These are phyloP conservation scores for Candida alai DNA, from an alignment of 805 yeast genomes.

Conservation along the genomic window DNA sequence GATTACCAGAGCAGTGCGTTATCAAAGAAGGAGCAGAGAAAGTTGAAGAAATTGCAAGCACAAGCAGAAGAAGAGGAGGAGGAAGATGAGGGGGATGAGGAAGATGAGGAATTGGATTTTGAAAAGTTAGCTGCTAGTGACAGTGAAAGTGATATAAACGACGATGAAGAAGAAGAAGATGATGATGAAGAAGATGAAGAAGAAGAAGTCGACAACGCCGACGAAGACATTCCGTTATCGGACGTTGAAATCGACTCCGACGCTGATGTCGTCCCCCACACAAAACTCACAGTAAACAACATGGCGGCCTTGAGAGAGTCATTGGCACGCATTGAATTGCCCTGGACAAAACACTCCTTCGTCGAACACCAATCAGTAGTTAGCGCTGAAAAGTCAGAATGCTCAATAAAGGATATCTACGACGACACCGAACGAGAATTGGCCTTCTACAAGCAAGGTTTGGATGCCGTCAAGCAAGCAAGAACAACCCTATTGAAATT, in stretches of 20 bases:
- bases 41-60: conserved; percentile 47
- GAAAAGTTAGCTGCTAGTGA: conserved; percentile 57
- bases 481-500: conserved; percentile 61
- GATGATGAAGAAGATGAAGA: conserved; percentile 46
- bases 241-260: conserved; percentile 92
- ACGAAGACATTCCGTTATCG: conserved; percentile 80
- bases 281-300: conserved; percentile 86
- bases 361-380: conserved; percentile 79
- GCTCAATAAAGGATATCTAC: conserved; percentile 77
- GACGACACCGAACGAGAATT: conserved; percentile 96
- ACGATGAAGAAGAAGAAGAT: conserved; percentile 31
- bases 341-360: conserved; percentile 65
- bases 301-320: conserved; percentile 74
- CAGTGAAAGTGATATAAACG: conserved; percentile 37
- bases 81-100: conserved; percentile 34
- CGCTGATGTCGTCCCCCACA: conserved; percentile 90
- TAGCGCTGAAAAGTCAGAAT: conserved; percentile 56
- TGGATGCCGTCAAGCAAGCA: conserved; percentile 75
- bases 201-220: conserved; percentile 56
- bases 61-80: conserved; percentile 16
- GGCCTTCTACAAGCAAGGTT: conserved; percentile 91
- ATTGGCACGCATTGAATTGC: conserved; percentile 61
- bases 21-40: conserved; percentile 63
- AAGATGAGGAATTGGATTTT: conserved; percentile 44
- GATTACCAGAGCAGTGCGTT: conserved; percentile 46